Percentiles rank a stretch among this genome's conserved stretches.
phyloP scores from a whole-genome alignment of 208 protist genomes.

The Phytomonas sp. region DNA sequence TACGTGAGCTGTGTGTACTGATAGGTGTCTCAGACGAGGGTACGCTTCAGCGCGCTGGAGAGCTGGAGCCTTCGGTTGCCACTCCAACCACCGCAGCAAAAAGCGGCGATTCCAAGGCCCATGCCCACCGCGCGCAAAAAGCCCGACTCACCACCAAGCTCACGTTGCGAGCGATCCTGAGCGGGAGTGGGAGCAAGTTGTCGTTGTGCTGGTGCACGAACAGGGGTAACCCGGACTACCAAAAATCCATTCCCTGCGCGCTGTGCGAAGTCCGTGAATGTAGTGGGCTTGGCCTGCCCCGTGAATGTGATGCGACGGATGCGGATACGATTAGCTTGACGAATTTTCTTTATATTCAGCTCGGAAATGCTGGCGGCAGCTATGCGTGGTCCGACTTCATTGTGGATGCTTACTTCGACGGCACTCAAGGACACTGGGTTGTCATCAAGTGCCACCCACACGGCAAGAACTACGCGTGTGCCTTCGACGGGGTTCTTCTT shows the following conservation, averaged over 20 bases:
- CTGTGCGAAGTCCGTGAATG: slow-evolving; percentile 63
- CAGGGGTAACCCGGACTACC: slow-evolving; percentile 24
- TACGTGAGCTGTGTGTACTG: slow-evolving; percentile 20
- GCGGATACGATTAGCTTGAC: slow-evolving; percentile 17
- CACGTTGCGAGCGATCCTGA: slow-evolving; percentile 37
- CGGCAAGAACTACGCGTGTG: slow-evolving; percentile 2
- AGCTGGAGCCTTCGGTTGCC: background rate
- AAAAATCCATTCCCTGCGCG: slow-evolving; percentile 39
- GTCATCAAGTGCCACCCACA: slow-evolving; percentile 38
- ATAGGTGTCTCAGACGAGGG: background rate
- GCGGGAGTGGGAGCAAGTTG: slow-evolving; percentile 15
- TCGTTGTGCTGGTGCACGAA: slow-evolving; percentile 20
- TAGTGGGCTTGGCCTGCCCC: slow-evolving; percentile 24
- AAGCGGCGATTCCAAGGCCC: too few relatives aligned
- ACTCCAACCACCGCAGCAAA: slow-evolving; percentile 7
- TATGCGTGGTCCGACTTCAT: slow-evolving; percentile 80
- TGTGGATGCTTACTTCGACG: slow-evolving; percentile 58
- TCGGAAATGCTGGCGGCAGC: slow-evolving; percentile 71
- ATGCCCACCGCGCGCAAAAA: slow-evolving; percentile 10
- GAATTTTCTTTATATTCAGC: slow-evolving; percentile 48
- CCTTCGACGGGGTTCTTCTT: slow-evolving; percentile 47
- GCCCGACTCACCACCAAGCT: slow-evolving; percentile 26
- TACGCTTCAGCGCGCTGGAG: background rate
- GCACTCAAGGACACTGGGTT: slow-evolving; percentile 44
- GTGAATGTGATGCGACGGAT: slow-evolving; percentile 1